phyloP scores from a whole-genome alignment of 768 basidiomycete species.

The Podaxis rugospora region DNA sequence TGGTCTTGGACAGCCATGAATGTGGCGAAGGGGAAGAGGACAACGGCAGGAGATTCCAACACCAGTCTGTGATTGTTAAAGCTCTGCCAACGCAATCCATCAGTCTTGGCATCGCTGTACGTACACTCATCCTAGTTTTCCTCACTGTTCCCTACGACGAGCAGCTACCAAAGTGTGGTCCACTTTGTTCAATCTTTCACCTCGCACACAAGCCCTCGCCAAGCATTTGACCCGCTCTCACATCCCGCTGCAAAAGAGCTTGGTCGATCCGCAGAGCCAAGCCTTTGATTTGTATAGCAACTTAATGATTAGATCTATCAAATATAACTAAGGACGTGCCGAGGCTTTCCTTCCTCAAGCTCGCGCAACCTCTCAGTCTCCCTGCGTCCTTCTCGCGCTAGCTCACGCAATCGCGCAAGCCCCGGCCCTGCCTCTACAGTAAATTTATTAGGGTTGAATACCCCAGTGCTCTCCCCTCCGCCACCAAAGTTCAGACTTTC shows the following conservation, averaged over 20 bases:
- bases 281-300: not conserved
- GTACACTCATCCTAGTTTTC: constrained; percentile 17
- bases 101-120: constrained; percentile 20
- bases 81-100: not conserved
- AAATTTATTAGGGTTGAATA: constrained; percentile 30
- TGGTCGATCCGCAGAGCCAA: not conserved
- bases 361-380: constrained; percentile 32
- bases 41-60: constrained; percentile 8
- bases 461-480: constrained; percentile 23
- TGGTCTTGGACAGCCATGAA: constrained; percentile 18
- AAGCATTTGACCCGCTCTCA: not conserved
- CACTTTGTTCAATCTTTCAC: not conserved
- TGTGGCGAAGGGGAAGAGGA: constrained; percentile 7
- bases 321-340: constrained; percentile 35
- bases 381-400: constrained; percentile 43
- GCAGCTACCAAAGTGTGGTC: not conserved
- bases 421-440: constrained; percentile 22
- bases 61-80: not conserved
- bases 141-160: not conserved
- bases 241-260: not conserved
- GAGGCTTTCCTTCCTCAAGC: constrained; percentile 38
- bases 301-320: not conserved
- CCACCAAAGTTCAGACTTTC: constrained; percentile 38
- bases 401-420: constrained; percentile 37
- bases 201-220: not conserved